Conservation (phyloP, 2,329 filamentous ascomycete genomes). For the Sporothrix brasiliensis region DNA sequence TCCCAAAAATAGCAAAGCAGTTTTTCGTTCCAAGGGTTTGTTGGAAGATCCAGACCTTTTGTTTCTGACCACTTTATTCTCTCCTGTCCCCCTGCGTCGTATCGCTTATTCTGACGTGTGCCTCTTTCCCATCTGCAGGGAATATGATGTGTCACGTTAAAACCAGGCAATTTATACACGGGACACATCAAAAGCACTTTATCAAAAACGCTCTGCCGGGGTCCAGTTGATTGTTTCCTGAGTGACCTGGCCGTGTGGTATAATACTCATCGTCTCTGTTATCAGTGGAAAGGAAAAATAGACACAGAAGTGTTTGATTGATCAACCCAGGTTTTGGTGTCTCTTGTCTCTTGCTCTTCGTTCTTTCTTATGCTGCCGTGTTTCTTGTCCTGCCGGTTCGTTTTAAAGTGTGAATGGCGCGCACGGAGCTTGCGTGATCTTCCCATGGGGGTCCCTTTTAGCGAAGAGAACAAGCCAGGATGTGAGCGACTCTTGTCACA, state of each 20-base stretch:
- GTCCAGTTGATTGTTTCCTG: not conserved
- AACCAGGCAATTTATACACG: not conserved
- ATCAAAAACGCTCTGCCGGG: slow-evolving; percentile 14
- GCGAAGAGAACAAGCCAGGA: not conserved
- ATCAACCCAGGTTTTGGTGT: slow-evolving; percentile 16
- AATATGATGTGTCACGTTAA: not conserved
- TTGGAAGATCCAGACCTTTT: not conserved
- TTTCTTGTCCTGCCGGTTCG: slow-evolving; percentile 18
- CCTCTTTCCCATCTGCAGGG: not conserved
- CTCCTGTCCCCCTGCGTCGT: slow-evolving; percentile 5
- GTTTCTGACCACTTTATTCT: not conserved
- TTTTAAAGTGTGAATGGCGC: not conserved
- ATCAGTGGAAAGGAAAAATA: not conserved
- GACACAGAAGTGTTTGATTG: slow-evolving; percentile 3
- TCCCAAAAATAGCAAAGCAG: slow-evolving; percentile 2
- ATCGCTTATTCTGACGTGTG: not conserved
- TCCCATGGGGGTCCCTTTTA: not conserved
- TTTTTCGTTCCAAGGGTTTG: slow-evolving; percentile 10
- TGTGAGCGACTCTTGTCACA: not conserved
- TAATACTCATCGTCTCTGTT: not conserved
- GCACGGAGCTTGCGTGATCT: slow-evolving; percentile 20
- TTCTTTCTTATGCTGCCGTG: not conserved
- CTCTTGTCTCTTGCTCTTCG: not conserved
- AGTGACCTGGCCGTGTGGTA: not conserved
- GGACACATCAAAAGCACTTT: not conserved